Evolutionary conservation across 108 stramenopile species (phyloP).

Genomic region (Cyclotella cryptica): DNA sequence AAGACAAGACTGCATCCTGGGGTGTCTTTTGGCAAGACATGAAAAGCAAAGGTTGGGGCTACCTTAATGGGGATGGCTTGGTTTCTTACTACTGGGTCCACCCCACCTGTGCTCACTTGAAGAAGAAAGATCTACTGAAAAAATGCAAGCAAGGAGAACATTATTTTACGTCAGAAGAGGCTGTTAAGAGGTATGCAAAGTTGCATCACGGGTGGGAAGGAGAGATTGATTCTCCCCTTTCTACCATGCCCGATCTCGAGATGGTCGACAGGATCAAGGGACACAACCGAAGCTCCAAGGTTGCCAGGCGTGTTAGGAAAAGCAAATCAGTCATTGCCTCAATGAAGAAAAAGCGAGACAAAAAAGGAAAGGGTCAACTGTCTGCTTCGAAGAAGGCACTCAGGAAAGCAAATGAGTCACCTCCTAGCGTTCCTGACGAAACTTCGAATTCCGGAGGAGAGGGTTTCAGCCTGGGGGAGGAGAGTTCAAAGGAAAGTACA

Average conservation of each 20-base stretch:
- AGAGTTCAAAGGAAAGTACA: background rate
- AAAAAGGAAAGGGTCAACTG: background rate
- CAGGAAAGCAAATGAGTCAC: background rate
- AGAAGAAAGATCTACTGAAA: slow-evolving; percentile 13
- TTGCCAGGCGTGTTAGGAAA: background rate
- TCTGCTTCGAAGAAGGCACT: background rate
- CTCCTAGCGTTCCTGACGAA: background rate
- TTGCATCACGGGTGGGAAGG: slow-evolving; percentile 24
- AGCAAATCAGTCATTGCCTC: background rate
- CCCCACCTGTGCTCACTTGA: slow-evolving; percentile 12
- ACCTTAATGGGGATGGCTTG: slow-evolving; percentile 13
- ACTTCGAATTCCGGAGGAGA: background rate
- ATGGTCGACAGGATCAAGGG: slow-evolving; percentile 26
- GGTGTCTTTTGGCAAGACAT: slow-evolving; percentile 22
- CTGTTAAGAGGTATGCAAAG: slow-evolving; percentile 34
- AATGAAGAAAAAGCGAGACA: background rate
- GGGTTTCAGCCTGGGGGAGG: background rate
- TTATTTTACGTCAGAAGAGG: slow-evolving; percentile 37
- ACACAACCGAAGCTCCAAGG: background rate
- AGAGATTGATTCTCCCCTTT: slow-evolving; percentile 1
- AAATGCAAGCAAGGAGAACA: slow-evolving; percentile 12
- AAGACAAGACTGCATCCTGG: slow-evolving; percentile 13
- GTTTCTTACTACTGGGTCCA: slow-evolving; percentile 30
- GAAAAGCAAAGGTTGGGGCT: slow-evolving; percentile 30
- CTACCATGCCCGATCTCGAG: background rate